These are phyloP conservation scores for Solanum medicagineum DNA, from an alignment of 257 asterid genomes.

Conservation along the genomic window DNA sequence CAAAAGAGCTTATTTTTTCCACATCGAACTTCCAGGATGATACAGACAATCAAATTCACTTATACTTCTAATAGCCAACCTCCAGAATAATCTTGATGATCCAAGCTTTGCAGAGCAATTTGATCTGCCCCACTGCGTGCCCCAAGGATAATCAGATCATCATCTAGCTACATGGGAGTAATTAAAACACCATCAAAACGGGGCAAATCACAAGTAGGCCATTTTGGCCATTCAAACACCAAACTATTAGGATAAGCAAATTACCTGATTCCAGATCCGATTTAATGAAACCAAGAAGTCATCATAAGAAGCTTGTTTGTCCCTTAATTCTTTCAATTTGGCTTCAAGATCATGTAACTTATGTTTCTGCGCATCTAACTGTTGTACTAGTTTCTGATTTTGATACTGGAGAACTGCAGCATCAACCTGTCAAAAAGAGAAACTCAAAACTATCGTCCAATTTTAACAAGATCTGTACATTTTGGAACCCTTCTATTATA, in stretches of 20 bases:
- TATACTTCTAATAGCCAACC: conserved; percentile 31
- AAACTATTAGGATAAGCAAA: not conserved
- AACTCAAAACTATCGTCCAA: not conserved
- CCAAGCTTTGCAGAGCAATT: conserved; percentile 41
- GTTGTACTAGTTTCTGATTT: conserved; percentile 92
- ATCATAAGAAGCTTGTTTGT: conserved; percentile 69
- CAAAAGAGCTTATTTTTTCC: not conserved
- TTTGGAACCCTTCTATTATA: not conserved
- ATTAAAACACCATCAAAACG: conserved; percentile 1
- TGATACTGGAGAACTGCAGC: conserved; percentile 91
- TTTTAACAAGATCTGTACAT: not conserved
- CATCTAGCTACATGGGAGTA: conserved; percentile 49
- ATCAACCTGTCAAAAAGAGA: conserved; percentile 53
- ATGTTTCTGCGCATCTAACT: conserved; percentile 76
- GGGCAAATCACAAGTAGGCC: conserved; percentile 1
- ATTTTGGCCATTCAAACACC: not conserved
- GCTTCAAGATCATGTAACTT: conserved; percentile 67
- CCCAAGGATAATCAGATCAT: conserved; percentile 64
- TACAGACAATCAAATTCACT: not conserved
- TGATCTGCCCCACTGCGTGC: conserved; percentile 57
- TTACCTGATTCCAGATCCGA: conserved; percentile 84
- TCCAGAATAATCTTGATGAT: conserved; percentile 48
- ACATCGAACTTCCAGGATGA: not conserved
- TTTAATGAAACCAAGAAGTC: conserved; percentile 56
- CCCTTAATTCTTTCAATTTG: conserved; percentile 52